These are phyloP conservation scores for Carallia pectinifolia DNA, from an alignment of 345 rosid species.

Conservation along the genomic window DNA sequence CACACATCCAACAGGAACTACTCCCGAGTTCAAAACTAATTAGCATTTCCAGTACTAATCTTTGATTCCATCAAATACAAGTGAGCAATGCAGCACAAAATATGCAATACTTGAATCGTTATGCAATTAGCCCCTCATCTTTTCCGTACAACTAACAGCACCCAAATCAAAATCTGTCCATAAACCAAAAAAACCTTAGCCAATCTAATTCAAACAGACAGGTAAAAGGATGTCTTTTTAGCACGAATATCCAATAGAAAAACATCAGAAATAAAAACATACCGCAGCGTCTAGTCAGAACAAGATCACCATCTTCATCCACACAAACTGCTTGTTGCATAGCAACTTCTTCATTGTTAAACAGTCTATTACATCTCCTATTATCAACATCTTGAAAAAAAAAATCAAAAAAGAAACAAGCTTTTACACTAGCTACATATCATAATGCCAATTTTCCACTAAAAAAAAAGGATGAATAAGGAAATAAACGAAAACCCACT, in stretches of 20 bases:
- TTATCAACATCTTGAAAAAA: not conserved
- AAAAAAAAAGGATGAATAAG: not conserved
- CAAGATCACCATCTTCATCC: conserved; percentile 89
- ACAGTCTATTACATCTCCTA: conserved; percentile 27
- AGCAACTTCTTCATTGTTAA: conserved; percentile 25
- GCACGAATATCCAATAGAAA: not conserved
- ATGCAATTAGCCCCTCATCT: no score
- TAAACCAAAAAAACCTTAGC: no score
- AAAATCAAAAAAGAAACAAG: not conserved
- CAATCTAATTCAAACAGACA: not conserved
- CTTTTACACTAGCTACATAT: not conserved
- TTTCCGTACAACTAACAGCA: no score
- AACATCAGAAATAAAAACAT: not conserved
- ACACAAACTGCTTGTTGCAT: conserved; percentile 22
- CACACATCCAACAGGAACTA: no score
- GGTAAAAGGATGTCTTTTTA: not conserved
- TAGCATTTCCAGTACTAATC: no score
- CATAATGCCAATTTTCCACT: not conserved
- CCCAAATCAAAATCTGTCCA: no score
- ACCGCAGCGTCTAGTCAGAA: conserved; percentile 61
- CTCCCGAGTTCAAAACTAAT: no score
- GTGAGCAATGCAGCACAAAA: not conserved
- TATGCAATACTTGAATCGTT: not conserved
- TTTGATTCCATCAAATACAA: not conserved
- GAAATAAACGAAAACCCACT: not conserved